phyloP scores from a whole-genome alignment of 495 filamentous ascomycete genomes.

The Chlorociboria aeruginascens region DNA sequence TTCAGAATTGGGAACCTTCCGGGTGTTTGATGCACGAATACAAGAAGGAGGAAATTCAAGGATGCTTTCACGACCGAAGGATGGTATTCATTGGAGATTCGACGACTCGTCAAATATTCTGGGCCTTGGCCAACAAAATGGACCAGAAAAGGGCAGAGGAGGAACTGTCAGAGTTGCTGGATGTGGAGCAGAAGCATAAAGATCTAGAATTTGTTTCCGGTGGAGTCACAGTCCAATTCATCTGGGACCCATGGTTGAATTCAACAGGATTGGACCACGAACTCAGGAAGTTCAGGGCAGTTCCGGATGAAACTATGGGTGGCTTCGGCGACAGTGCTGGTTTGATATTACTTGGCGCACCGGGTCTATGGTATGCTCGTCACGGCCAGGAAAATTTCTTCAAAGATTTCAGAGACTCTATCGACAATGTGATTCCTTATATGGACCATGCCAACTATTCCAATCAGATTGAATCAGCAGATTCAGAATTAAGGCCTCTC shows the following conservation, averaged over 20 bases:
- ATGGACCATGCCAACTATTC: slow-evolving; percentile 16
- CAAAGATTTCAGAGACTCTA: slow-evolving; percentile 32
- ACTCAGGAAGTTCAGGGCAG: slow-evolving; percentile 22
- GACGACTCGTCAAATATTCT: slow-evolving; percentile 45
- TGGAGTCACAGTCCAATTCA: slow-evolving; percentile 36
- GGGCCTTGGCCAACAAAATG: slow-evolving; percentile 39
- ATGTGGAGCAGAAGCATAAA: slow-evolving; percentile 26
- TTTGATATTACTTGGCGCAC: slow-evolving; percentile 33
- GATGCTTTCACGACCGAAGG: slow-evolving; percentile 32
- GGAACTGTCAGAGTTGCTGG: slow-evolving; percentile 17
- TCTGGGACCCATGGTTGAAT: slow-evolving; percentile 55
- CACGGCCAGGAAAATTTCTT: slow-evolving; percentile 34
- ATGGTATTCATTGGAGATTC: slow-evolving; percentile 51
- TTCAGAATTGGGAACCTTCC: slow-evolving; percentile 43
- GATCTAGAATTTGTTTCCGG: slow-evolving; percentile 30
- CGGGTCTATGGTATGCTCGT: slow-evolving; percentile 45
- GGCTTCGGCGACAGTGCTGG: slow-evolving; percentile 17
- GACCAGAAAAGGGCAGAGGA: slow-evolving; percentile 25
- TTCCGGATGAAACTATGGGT: not conserved
- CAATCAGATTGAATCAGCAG: not conserved
- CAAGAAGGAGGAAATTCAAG: slow-evolving; percentile 28
- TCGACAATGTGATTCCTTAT: slow-evolving; percentile 29
- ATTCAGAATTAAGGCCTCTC: not conserved
- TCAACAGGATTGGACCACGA: slow-evolving; percentile 30
- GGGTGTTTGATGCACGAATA: slow-evolving; percentile 48